phyloP scores from a whole-genome alignment of 495 filamentous ascomycete genomes.

The Tuber melanosporum region DNA sequence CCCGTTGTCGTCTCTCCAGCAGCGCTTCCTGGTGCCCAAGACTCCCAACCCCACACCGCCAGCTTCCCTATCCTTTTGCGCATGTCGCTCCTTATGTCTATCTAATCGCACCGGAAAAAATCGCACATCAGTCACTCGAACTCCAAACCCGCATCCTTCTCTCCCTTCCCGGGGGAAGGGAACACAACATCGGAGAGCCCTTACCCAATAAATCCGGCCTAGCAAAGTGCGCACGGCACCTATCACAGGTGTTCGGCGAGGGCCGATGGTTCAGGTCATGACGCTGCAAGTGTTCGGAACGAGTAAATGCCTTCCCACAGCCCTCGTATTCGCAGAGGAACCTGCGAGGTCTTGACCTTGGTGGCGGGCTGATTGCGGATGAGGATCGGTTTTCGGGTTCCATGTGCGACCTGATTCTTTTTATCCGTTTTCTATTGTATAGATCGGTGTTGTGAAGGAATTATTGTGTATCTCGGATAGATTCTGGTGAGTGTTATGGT shows the following conservation, averaged over 20 bases:
- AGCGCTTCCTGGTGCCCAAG: conserved; percentile 56
- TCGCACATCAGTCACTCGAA: neutral
- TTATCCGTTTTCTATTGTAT: neutral
- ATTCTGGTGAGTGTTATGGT: neutral
- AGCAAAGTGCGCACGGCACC: conserved; percentile 55
- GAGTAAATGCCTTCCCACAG: conserved; percentile 54
- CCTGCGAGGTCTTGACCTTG: conserved; percentile 3
- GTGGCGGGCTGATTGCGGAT: conserved; percentile 9
- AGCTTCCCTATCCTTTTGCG: conserved; percentile 56
- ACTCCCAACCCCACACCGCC: conserved; percentile 54
- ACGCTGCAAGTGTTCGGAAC: conserved; percentile 55
- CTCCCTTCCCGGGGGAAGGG: neutral
- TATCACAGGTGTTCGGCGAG: conserved; percentile 51
- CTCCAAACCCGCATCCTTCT: neutral
- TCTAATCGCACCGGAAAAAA: conserved; percentile 43
- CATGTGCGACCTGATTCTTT: neutral
- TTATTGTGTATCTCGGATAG: neutral
- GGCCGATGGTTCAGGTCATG: conserved; percentile 55
- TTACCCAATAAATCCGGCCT: conserved; percentile 53
- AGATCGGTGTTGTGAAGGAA: neutral
- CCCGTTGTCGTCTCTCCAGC: conserved; percentile 54
- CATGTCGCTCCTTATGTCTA: conserved; percentile 55
- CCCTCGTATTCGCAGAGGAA: conserved; percentile 48
- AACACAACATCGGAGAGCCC: conserved; percentile 11
- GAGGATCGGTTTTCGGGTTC: neutral